phyloP scores from a whole-genome alignment of 352 stramenopile species.

The Pythium periplocum region DNA sequence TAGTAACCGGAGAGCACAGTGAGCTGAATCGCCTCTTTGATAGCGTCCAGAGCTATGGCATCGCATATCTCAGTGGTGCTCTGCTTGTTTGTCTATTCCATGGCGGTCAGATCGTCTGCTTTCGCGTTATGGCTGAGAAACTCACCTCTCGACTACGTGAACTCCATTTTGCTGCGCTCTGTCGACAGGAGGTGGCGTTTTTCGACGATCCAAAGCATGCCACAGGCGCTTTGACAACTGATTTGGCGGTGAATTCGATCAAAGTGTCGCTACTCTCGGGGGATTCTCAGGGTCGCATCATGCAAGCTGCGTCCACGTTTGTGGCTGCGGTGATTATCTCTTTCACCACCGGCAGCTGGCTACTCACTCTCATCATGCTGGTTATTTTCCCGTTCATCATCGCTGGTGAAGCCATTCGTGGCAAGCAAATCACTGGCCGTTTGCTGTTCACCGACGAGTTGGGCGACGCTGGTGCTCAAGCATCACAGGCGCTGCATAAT shows the following conservation, averaged over 20 bases:
- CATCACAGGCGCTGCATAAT: conserved; percentile 40
- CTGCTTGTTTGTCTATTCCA: conserved; percentile 18
- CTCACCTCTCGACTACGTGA: conserved; percentile 30
- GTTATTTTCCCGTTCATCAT: conserved; percentile 48
- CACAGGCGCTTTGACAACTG: conserved; percentile 34
- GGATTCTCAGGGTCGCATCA: conserved; percentile 29
- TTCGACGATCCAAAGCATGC: conserved; percentile 67
- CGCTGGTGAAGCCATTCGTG: conserved; percentile 20
- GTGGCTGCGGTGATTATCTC: conserved; percentile 39
- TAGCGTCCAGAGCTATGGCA: conserved; percentile 15
- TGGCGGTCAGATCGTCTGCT: conserved; percentile 26
- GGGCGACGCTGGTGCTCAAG: conserved; percentile 29
- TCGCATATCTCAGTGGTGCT: conserved; percentile 24
- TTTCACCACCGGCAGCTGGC: conserved; percentile 46
- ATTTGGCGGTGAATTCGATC: conserved; percentile 36
- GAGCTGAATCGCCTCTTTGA: conserved; percentile 22
- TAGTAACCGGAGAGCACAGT: conserved; percentile 13
- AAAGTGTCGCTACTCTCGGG: conserved; percentile 37
- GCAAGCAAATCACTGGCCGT: conserved; percentile 22
- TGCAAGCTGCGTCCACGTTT: conserved; percentile 41
- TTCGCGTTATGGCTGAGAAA: conserved; percentile 42
- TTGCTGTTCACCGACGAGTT: conserved; percentile 21
- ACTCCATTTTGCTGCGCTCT: conserved; percentile 34
- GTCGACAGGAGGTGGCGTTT: conserved; percentile 45
- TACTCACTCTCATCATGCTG: conserved; percentile 58